A percentile compares a stretch with the other conserved stretches of the same genome.
Conservation (phyloP, 2,329 filamentous ascomycete genomes). For the Trichoderma simmonsii region DNA sequence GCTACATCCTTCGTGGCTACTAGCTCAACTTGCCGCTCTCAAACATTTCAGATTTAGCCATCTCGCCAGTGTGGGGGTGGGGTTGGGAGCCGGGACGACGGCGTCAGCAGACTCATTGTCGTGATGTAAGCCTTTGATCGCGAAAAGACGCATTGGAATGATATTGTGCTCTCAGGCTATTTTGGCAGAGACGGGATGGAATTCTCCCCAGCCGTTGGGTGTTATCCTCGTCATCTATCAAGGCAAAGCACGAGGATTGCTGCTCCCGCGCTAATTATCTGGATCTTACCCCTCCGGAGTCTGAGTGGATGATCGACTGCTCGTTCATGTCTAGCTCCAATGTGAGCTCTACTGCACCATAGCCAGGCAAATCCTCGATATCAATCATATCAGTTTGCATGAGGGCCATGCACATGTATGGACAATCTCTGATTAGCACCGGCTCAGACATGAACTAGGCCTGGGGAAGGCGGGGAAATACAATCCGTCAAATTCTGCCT, state of each 20-base stretch:
- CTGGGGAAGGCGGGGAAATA: slow-evolving; percentile 18
- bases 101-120: slow-evolving; percentile 12
- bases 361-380: not conserved
- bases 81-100: not conserved
- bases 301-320: not conserved
- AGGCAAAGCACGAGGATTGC: not conserved
- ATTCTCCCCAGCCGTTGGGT: not conserved
- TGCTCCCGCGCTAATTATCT: not conserved
- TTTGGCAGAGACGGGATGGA: not conserved
- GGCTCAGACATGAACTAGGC: not conserved
- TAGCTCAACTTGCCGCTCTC: not conserved
- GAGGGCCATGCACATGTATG: not conserved
- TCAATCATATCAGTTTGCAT: not conserved
- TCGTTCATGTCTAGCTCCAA: not conserved
- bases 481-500: slow-evolving; percentile 9
- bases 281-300: not conserved
- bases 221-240: not conserved
- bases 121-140: slow-evolving; percentile 6
- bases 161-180: not conserved
- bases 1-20: not conserved
- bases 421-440: slow-evolving; percentile 10
- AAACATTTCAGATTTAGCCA: slow-evolving; percentile 6
- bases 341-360: not conserved
- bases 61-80: slow-evolving; percentile 9
- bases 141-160: not conserved